Evolutionary conservation across 495 filamentous ascomycete species (phyloP), one percentile per base, ranked within the genome.

Genomic region (Letharia lupina): DNA sequence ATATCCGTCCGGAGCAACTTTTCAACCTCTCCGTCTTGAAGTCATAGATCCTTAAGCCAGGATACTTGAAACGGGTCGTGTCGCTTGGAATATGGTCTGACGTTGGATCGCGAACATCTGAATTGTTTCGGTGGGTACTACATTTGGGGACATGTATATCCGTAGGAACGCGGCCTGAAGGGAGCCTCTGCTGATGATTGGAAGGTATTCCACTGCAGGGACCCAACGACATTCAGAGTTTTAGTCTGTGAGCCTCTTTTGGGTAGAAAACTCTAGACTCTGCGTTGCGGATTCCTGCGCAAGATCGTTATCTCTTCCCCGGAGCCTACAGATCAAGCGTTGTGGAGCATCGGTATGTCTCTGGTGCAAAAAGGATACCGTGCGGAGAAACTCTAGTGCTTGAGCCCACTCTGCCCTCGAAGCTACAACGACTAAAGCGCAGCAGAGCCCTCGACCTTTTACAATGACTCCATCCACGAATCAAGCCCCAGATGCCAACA

Each of bases 401-500:
- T n/a, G 20, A 8, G 45, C 45, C 45, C 9, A 10, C 45, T 48
- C 48, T 28, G 11, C 23, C n/a, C n/a, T 28, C n/a, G 45, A 52
- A 13, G 11, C n/a, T 52, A 28, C 50, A 28, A 50, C 3, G 50
- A 11, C 23, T 54, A 6, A 31, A 54, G 23, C 45, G 6, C 45
- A 28, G 48, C 10, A 23, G 48, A 52, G 10, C 35, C 31, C 12
- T 18, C 31, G 18, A 56, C 31, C 3, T 6, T 12, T 35, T 9
- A 28, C 11, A 31, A 56, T 56, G 52, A 16, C 54, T 13, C 48
- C 48, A 52, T 52, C 48, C 15, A 37, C 31, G 3, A 12, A n/a
- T 9, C 31, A 42, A 39, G 6, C 42, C 16, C 63, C 63, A 39
- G 63, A 65, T 33, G 45, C 41, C 31, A 39, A 50, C 4, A 61